Base-by-base conservation (phyloP, 257 asterid species). In the Solanum ossicruentum region DNA sequence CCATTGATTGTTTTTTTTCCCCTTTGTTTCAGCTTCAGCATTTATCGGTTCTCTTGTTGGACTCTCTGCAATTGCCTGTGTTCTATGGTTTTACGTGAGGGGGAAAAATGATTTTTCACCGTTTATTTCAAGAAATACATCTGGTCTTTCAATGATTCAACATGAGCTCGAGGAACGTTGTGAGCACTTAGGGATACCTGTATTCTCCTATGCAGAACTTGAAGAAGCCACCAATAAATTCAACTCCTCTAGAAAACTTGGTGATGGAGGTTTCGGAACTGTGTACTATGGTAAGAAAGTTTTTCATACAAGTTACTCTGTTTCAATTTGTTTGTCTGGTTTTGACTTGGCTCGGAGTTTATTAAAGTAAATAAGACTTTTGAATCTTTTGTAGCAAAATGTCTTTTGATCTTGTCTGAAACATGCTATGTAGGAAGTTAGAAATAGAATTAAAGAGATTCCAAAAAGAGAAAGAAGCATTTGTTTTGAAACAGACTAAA, bases 241-340 rank as follows among this genome's bases (percentile, higher is more conserved):
- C 57, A 71, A 47, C 39, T 63, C 87, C 11, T 51, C 87, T 67
- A 51, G 84, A 78, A 45, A 85, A 32, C 84, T 85, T 28, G 87
- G 87, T 58, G 84, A 85, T 77, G 87, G 87, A 20, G 87, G 84
- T 20, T 85, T 45, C 65, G 87, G 87, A 55, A 79, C 67, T 51
- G 87, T 85, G 36, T 85, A 85, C 70, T 67, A 85, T 85, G 87
- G 87, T 85, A 61, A 85, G 84, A 60, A n/a, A 43, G 56, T 18
- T 72, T 54, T 18, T 20, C 56, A 20, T 43, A 20, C 55, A 26
- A 65, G 21, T 67, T 67, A 26, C 20, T 26, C 10, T 20, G 20
- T 65, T 65, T 65, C 72, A 65, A 26, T 65, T 65, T 65, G 20
- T 65, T 26, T 65, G 4, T 65, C 72, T 65, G 5, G 11, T 65